A percentile compares a stretch with the other conserved stretches of the same genome.
phyloP scores from a whole-genome alignment of 768 basidiomycete species.

The Rhodotorula babjevae region DNA sequence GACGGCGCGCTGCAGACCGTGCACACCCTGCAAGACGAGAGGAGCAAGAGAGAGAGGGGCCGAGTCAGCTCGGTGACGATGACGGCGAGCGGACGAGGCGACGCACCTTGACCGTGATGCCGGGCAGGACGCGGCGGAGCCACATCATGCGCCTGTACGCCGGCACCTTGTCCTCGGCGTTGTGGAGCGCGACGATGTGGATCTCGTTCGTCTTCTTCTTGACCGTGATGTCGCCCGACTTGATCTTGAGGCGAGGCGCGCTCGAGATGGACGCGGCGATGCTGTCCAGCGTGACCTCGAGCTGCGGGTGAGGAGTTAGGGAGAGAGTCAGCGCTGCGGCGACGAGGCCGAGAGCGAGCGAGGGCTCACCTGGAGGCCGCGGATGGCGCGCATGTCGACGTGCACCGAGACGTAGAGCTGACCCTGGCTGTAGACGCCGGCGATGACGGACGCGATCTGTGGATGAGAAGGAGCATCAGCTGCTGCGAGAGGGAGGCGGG shows the following conservation, averaged over 20 bases:
- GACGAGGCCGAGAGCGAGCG: neutral
- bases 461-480: neutral
- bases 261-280: slow-evolving; percentile 85
- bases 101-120: slow-evolving; percentile 81
- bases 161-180: slow-evolving; percentile 40
- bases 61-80: slow-evolving; percentile 1
- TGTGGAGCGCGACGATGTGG: slow-evolving; percentile 49
- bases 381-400: slow-evolving; percentile 79
- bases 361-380: slow-evolving; percentile 69
- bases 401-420: slow-evolving; percentile 91
- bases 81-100: neutral
- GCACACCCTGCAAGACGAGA: slow-evolving; percentile 60
- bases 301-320: slow-evolving; percentile 50
- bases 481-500: neutral
- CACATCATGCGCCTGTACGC: slow-evolving; percentile 60
- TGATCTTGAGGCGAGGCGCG: slow-evolving; percentile 85
- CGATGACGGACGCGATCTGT: slow-evolving; percentile 83
- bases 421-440: slow-evolving; percentile 91
- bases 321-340: neutral
- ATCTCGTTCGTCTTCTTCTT: slow-evolving; percentile 47
- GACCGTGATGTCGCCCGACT: slow-evolving; percentile 56
- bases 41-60: too few species aligned
- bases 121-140: slow-evolving; percentile 73
- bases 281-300: slow-evolving; percentile 87
- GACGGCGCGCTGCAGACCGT: slow-evolving; percentile 81